phyloP scores from a whole-genome alignment of 2,329 filamentous ascomycete species.

The Aspergillus versicolor region DNA sequence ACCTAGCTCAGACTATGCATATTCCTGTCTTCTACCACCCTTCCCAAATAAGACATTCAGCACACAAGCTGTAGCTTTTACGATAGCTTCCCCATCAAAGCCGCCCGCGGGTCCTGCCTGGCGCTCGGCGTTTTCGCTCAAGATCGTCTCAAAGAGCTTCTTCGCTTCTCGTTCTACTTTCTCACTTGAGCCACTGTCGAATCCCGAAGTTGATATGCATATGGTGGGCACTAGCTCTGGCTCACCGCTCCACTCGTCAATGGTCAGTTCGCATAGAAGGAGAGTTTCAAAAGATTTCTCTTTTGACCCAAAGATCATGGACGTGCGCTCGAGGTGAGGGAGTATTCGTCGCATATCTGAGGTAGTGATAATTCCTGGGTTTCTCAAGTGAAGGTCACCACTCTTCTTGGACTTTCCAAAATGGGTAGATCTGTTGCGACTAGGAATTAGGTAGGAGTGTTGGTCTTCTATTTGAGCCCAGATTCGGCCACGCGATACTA shows the following conservation, averaged over 20 bases:
- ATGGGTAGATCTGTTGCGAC: neutral
- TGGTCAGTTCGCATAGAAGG: constrained; percentile 33
- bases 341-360: constrained; percentile 30
- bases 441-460: constrained; percentile 17
- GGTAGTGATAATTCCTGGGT: constrained; percentile 17
- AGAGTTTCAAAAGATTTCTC: constrained; percentile 23
- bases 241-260: constrained; percentile 44
- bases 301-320: constrained; percentile 31
- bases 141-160: constrained; percentile 37
- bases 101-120: constrained; percentile 8
- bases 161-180: constrained; percentile 41
- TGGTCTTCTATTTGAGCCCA: constrained; percentile 37
- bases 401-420: constrained; percentile 1
- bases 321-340: constrained; percentile 38
- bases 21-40: neutral
- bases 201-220: constrained; percentile 26
- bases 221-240: constrained; percentile 38
- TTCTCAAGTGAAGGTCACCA: neutral
- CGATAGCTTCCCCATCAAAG: constrained; percentile 28
- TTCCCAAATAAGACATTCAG: constrained; percentile 32
- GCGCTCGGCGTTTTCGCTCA: constrained; percentile 22
- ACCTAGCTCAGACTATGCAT: neutral
- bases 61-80: constrained; percentile 37
- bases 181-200: neutral
- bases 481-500: constrained; percentile 36